phyloP scores from a whole-genome alignment of 345 rosid genomes.

The Rubroshorea leprosula region DNA sequence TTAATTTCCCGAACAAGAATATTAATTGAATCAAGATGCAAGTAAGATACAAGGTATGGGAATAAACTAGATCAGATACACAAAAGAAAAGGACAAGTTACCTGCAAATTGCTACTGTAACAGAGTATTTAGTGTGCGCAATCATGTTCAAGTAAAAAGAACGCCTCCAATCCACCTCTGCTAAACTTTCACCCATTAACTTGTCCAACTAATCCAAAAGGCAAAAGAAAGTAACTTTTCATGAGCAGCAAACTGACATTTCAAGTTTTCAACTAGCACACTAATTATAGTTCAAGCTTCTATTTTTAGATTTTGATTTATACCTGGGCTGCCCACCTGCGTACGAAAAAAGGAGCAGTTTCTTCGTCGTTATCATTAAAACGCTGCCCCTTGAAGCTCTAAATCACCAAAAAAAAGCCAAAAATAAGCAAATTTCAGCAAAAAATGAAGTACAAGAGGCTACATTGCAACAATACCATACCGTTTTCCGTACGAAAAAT shows the following conservation, averaged over 20 bases:
- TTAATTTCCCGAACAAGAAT: background rate
- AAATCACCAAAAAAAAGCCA: conserved; percentile 16
- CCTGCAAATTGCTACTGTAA: conserved; percentile 99
- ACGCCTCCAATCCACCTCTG: conserved; percentile 92
- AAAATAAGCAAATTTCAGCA: background rate
- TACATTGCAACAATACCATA: conserved; percentile 18
- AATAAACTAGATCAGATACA: background rate
- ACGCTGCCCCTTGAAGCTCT: conserved; percentile 53
- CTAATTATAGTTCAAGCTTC: background rate
- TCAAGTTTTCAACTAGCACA: background rate
- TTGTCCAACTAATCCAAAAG: conserved; percentile 56
- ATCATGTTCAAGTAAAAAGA: conserved; percentile 89
- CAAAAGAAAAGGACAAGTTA: conserved; percentile 17
- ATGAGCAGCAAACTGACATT: background rate
- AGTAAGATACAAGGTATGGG: background rate
- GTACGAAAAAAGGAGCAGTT: conserved; percentile 77
- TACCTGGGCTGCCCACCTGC: conserved; percentile 99
- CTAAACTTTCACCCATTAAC: conserved; percentile 47
- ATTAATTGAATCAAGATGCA: background rate
- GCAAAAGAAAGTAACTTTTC: background rate
- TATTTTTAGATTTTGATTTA: conserved; percentile 14
- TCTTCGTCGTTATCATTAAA: conserved; percentile 53
- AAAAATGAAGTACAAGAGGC: background rate
- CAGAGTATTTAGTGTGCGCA: conserved; percentile 82
- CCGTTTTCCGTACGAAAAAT: conserved; percentile 80